Base-by-base conservation (phyloP, 345 rosid genomes). In the Nephelium lappaceum region DNA sequence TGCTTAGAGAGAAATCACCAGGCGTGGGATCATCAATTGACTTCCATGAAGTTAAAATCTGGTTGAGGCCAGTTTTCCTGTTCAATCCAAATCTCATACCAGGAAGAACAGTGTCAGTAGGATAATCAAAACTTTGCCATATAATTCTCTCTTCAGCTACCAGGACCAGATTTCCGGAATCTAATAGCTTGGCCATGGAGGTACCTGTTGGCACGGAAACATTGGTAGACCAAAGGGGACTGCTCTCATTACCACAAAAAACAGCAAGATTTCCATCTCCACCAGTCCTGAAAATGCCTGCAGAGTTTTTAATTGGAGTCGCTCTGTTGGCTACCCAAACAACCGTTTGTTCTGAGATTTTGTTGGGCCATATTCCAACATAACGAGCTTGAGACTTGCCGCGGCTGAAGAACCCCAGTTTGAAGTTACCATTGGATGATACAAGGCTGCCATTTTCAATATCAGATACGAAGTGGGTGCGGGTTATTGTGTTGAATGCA, bases 111-210 rank as follows among this genome's bases (percentile, higher is more conserved):
- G 79, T 78, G 25, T 84, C 51, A 0, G 87, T 75, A 0, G 85
- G 89, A 36, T 72, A 36, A 76, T 84, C 85, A 65, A 86, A 86
- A 61, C 85, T 86, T 63, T 86, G 85, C 84, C 87, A 86, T 67
- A 31, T 31, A 31, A 31, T 31, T 31, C 36, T 31, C 3, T 4
- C 57, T 19, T 19, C 12, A 36, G 61, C 72, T 3, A 36, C 36
- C 42, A 83, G 53, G 2, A 83, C 49, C 1, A 83, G 55, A 73
- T 83, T 85, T 31, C 88, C 86, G 21, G 81, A 43, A 62, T 83
- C 88, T 41, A 69, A 72, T 1, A 85, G 81, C 77, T 36, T 85
- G 31, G 80, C 45, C 0, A 3, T 39, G n/a, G 16, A 39, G 42
- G 2, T 23, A 19, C 39, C 3, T 0, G n/a, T 16, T 45, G 74